Evolutionary conservation across 768 basidiomycete species (phyloP), one percentile per base, ranked within the genome.

Genomic region (Tylopilus sp.): DNA sequence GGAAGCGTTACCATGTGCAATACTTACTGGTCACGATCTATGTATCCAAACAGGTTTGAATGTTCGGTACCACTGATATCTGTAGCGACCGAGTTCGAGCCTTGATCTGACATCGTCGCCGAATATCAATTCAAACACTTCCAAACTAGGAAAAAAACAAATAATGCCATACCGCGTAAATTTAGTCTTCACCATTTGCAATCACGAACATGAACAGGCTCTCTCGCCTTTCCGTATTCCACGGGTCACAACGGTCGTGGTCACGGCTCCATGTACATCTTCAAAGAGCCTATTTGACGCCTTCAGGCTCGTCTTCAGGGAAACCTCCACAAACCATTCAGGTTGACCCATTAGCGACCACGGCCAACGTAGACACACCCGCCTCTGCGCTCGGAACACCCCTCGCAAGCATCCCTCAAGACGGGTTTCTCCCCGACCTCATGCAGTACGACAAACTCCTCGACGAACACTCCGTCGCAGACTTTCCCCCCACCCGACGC

Each of bases 11-110:
- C 20, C 20, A 4, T 4, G 38, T 47, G 25, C 28, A 6, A 15
- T 51, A 48, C 63, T 78, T 64, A 85, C 85, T 80, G 83, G 72
- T 85, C 79, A 66, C 73, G 79, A 60, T 88, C 83, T 38, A 88
- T 82, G 51, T 79, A 73, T 17, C 65, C 60, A 58, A 74, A 88
- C 9, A 88, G 65, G 63, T 79, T 88, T 3, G 80, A 73, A 6
- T 71, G 57, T 35, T 83, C 80, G 50, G 70, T 67, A 3, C 77
- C 78, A 49, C 71, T 70, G 43, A 79, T 54, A 53, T 75, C 74
- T 26, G 76, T 64, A 49, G 76, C 69, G 11, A 76, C 60, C 21
- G 82, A 80, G 49, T 73, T 74, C 4, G 70, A 64, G 42, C 57
- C 57, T 48, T 64, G 54, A 26, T 59, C 57, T 7, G 47, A 59